Conservation (phyloP, 352 stramenopile genomes). For the Globisporangium paddicum region DNA sequence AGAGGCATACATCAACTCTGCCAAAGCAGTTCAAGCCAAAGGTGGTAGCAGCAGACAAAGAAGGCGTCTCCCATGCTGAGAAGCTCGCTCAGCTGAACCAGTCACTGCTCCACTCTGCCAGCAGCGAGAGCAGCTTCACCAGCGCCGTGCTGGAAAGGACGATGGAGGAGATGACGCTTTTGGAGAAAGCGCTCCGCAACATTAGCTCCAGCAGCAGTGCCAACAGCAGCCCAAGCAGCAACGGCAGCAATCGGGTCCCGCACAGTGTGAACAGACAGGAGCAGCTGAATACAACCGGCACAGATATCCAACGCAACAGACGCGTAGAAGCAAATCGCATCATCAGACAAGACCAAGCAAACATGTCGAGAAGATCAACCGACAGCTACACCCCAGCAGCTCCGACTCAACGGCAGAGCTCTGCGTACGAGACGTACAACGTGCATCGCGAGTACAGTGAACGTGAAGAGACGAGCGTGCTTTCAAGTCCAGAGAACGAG, state of each 20-base stretch:
- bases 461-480: not conserved
- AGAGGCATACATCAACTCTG: not conserved
- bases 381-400: not conserved
- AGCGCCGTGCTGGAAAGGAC: slow-evolving; percentile 42
- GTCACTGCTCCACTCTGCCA: slow-evolving; percentile 18
- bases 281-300: not conserved
- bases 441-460: not conserved
- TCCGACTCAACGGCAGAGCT: not conserved
- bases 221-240: not conserved
- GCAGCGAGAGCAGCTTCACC: slow-evolving; percentile 35
- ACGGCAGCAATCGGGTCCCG: not conserved
- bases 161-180: slow-evolving; percentile 54
- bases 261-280: not conserved
- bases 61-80: not conserved
- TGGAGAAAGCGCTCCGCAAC: slow-evolving; percentile 64
- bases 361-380: not conserved
- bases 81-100: slow-evolving; percentile 9
- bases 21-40: not conserved
- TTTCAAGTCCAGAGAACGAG: not conserved
- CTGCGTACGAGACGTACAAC: not conserved
- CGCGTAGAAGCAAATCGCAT: not conserved
- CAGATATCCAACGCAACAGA: not conserved
- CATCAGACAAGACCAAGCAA: not conserved
- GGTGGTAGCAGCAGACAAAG: not conserved
- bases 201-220: slow-evolving; percentile 51